These are phyloP conservation scores for Alternaria sp. DNA, from an alignment of 2,329 filamentous ascomycete genomes.

Conservation along the genomic window DNA sequence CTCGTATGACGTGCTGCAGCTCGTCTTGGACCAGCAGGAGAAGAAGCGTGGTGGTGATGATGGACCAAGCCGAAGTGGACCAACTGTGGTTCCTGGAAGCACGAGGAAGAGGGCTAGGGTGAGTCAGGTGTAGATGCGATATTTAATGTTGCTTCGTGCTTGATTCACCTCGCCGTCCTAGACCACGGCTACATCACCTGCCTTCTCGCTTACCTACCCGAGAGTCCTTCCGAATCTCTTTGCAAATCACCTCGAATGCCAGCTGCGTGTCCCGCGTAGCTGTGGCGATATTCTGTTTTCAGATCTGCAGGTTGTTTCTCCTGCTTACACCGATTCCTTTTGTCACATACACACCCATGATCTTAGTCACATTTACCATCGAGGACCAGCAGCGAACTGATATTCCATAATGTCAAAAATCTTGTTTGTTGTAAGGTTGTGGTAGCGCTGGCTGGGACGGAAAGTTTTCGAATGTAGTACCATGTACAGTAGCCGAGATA, in stretches of 20 bases:
- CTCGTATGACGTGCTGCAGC: slow-evolving; percentile 85
- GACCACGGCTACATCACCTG: neutral
- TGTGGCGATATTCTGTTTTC: neutral
- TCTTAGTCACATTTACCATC: neutral
- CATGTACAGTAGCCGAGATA: slow-evolving; percentile 2
- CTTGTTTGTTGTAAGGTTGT: neutral
- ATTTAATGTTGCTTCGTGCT: neutral
- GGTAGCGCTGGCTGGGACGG: neutral
- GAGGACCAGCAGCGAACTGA: neutral
- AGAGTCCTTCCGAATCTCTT: neutral
- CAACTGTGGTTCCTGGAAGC: slow-evolving; percentile 46
- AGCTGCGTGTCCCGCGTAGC: neutral
- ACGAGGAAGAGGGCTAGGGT: slow-evolving; percentile 41
- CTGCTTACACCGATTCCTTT: neutral
- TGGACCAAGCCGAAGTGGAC: slow-evolving; percentile 37
- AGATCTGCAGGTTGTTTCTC: neutral
- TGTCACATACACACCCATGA: neutral
- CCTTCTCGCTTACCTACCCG: neutral
- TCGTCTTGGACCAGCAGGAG: slow-evolving; percentile 61
- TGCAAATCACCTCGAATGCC: neutral
- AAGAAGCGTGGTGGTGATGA: slow-evolving; percentile 43
- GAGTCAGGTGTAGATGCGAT: slow-evolving; percentile 30
- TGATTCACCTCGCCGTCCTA: neutral
- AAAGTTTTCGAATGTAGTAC: neutral
- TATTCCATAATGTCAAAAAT: neutral